A percentile compares a stretch with the other conserved stretches of the same genome.
Evolutionary conservation across 192 early-diverging fungal species (phyloP).

Genomic region (Diversispora epigaea): DNA sequence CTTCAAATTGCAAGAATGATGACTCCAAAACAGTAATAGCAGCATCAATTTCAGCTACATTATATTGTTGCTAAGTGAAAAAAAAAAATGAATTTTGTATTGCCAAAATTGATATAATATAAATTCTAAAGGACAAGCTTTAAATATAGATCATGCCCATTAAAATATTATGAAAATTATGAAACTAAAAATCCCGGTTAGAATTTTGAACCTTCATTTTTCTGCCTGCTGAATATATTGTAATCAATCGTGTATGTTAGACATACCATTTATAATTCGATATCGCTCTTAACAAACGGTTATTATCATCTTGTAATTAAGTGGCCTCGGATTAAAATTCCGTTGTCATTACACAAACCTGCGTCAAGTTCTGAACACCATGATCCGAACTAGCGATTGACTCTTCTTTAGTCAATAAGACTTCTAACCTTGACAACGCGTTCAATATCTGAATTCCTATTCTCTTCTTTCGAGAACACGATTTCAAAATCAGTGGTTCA

Average conservation of each 20-base stretch:
- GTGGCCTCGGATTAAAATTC: too few species aligned
- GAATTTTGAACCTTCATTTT: too few species aligned
- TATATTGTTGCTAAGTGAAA: constrained; percentile 30
- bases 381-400: constrained; percentile 26
- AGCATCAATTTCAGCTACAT: constrained; percentile 22
- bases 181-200: too few species aligned
- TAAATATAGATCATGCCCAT: not conserved
- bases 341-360: constrained; percentile 27
- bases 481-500: constrained; percentile 45
- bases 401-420: constrained; percentile 45
- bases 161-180: not conserved
- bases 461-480: constrained; percentile 41
- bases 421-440: constrained; percentile 42
- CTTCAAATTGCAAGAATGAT: constrained; percentile 23
- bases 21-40: not conserved
- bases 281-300: too few species aligned
- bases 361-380: constrained; percentile 16
- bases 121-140: not conserved
- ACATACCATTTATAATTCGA: too few species aligned
- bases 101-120: not conserved
- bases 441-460: constrained; percentile 47
- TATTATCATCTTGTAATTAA: too few species aligned
- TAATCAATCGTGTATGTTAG: too few species aligned
- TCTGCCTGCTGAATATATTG: too few species aligned
- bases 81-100: not conserved